Conservation (phyloP, 163 green algal species). For the Scenedesmus sp. region DNA sequence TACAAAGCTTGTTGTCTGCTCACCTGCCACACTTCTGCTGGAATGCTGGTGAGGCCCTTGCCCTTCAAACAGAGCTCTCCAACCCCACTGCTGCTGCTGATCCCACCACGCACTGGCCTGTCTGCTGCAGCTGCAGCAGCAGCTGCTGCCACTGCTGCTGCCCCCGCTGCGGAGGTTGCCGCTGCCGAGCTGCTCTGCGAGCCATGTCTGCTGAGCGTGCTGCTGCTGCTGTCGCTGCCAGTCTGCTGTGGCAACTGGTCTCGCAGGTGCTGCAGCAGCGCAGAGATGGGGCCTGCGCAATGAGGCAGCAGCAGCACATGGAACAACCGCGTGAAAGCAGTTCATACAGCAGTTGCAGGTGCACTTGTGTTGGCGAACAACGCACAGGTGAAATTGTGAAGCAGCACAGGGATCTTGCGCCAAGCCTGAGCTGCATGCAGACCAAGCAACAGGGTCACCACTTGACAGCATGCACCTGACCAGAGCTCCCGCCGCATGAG, state of each 20-base stretch:
- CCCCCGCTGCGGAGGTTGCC: neutral
- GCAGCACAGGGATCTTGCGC: neutral
- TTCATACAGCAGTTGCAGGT: neutral
- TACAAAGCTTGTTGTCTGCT: neutral
- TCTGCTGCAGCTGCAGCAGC: constrained; percentile 30
- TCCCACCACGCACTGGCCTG: neutral
- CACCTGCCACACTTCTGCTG: constrained; percentile 54
- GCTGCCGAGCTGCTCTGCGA: neutral
- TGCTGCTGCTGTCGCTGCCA: neutral
- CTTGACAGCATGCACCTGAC: constrained; percentile 42
- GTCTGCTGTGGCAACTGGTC: constrained; percentile 46
- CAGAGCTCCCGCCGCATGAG: constrained; percentile 68
- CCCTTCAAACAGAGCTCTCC: constrained; percentile 51
- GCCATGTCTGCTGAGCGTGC: constrained; percentile 21
- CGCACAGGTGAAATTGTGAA: neutral
- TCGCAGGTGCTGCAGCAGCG: constrained; percentile 62
- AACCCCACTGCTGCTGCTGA: neutral
- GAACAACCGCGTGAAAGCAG: neutral
- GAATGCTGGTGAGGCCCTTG: constrained; percentile 54
- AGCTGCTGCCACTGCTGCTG: neutral
- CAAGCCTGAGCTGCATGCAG: neutral
- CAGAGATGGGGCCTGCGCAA: constrained; percentile 59
- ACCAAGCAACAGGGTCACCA: neutral
- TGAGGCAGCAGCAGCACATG: no score
- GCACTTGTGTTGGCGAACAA: neutral